Percentiles rank a stretch among this genome's conserved stretches.
Conservation (phyloP, 371 early-diverging fungal genomes). For the Haplosporangium sp. region DNA sequence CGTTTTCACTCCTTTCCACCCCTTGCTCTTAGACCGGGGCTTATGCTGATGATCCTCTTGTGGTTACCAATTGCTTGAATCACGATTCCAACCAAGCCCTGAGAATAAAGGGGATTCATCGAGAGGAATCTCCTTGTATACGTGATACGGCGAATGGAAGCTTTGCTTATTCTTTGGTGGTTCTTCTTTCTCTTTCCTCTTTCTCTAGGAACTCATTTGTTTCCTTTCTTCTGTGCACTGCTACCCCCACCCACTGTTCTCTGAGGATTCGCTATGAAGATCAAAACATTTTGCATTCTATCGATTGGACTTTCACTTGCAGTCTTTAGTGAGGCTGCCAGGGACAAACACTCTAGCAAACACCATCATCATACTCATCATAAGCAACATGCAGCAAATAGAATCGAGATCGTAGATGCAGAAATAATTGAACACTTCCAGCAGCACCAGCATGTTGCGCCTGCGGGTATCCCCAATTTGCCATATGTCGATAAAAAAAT, state of each 20-base stretch:
- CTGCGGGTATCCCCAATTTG: too few relatives aligned
- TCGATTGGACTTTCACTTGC: slow-evolving; percentile 31
- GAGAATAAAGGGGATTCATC: not conserved
- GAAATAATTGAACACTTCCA: too few relatives aligned
- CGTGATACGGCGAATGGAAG: not conserved
- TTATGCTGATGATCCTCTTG: not conserved
- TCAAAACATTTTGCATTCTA: slow-evolving; percentile 23
- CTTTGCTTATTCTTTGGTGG: not conserved
- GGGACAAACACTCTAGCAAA: not conserved
- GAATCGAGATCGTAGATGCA: not conserved
- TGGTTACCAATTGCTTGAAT: not conserved
- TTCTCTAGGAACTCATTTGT: not conserved
- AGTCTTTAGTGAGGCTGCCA: slow-evolving; percentile 16
- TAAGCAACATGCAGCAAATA: not conserved
- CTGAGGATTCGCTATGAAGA: slow-evolving; percentile 18
- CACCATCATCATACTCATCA: not conserved
- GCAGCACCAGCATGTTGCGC: too few relatives aligned
- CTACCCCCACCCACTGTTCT: not conserved
- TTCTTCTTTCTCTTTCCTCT: not conserved
- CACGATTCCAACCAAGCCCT: slow-evolving; percentile 6
- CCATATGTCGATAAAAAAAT: too few relatives aligned
- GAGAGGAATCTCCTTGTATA: not conserved
- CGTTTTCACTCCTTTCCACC: too few relatives aligned
- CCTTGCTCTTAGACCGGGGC: not conserved
- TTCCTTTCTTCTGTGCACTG: not conserved